Base-by-base conservation (phyloP, 2,329 filamentous ascomycete species). In the Plenodomus tracheiphilus region DNA sequence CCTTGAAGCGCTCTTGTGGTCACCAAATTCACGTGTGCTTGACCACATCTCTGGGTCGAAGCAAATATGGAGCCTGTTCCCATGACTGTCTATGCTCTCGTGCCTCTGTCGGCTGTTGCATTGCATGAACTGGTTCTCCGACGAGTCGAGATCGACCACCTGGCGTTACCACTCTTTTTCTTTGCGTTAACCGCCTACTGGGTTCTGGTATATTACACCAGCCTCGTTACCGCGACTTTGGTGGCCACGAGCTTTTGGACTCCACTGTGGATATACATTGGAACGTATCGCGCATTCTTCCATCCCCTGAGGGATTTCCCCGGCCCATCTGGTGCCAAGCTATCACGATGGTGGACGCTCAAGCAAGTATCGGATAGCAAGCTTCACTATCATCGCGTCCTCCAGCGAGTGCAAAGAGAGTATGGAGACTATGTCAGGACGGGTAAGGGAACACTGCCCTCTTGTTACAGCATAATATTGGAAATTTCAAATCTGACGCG, bases 401-500 rank as follows among this genome's bases (percentile, higher is more conserved):
- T 58, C 32, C 59, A 61, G 40, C 53, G 47, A 16, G 16, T 65
- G n/a, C 62, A 65, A 17, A 41, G 25, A 17, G 15, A 59, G 20
- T 62, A 67, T 39, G 64, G 62, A 18, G 58, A 64, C 46, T 64
- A 59, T 48, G 58, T 68, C 5, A 53, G 62, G 20, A 64, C 57
- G 22, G 61, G 58, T 64, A 52, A 16, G 22, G 18, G 13, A n/a
- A 32, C 9, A 11, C 13, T 15, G 15, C 22, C 10, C 6, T 10
- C 10, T 25, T 25, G 10, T 5, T 5, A 25, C 5, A 25, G 22
- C 22, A n/a, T n/a, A n/a, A n/a, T n/a, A n/a, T n/a, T n/a, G n/a
- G n/a, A n/a, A n/a, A n/a, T 25, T 25, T 25, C 6, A 25, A 25
- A 25, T 25, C 47, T 51, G 21, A 62, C 32, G 16, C 28, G 7